Percentiles rank a stretch among this genome's conserved stretches.
Conservation (phyloP, 192 early-diverging fungal species). For the Coemansia sp. region DNA sequence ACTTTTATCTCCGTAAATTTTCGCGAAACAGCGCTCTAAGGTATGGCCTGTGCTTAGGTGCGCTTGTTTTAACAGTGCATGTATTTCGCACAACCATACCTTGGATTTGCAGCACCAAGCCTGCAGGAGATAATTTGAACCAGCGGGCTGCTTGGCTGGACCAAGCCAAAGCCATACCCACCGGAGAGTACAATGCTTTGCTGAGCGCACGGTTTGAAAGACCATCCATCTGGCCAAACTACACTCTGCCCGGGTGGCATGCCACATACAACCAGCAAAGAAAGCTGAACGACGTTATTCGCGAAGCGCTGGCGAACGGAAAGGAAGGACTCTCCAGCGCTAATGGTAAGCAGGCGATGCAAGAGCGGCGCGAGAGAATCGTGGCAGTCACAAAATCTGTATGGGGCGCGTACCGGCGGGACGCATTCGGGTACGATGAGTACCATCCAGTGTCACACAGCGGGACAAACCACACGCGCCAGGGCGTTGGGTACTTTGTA, state of each 20-base stretch:
- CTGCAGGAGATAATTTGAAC: not conserved
- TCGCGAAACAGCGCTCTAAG: not conserved
- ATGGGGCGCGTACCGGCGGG: conserved; percentile 77
- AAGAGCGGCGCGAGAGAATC: conserved; percentile 58
- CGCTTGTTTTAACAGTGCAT: not conserved
- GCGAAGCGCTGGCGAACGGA: conserved; percentile 3
- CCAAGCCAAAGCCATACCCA: conserved; percentile 15
- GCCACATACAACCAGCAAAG: conserved; percentile 21
- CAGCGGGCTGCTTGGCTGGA: conserved; percentile 9
- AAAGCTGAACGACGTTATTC: conserved; percentile 25
- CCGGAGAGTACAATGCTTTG: conserved; percentile 14
- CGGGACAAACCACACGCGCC: conserved; percentile 64
- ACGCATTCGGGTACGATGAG: conserved; percentile 86
- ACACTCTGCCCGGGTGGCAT: conserved; percentile 23
- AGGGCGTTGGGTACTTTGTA: conserved; percentile 77
- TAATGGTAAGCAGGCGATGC: not conserved
- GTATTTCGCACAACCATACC: not conserved
- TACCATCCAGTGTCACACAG: conserved; percentile 69
- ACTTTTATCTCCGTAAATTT: not conserved
- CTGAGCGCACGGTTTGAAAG: conserved; percentile 7
- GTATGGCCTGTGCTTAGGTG: not conserved
- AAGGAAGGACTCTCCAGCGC: not conserved
- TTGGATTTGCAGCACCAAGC: not conserved
- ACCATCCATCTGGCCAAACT: conserved; percentile 10
- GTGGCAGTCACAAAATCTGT: conserved; percentile 69